Base-by-base conservation (phyloP, 2,329 filamentous ascomycete genomes). In the Leptodontidium sp. region DNA sequence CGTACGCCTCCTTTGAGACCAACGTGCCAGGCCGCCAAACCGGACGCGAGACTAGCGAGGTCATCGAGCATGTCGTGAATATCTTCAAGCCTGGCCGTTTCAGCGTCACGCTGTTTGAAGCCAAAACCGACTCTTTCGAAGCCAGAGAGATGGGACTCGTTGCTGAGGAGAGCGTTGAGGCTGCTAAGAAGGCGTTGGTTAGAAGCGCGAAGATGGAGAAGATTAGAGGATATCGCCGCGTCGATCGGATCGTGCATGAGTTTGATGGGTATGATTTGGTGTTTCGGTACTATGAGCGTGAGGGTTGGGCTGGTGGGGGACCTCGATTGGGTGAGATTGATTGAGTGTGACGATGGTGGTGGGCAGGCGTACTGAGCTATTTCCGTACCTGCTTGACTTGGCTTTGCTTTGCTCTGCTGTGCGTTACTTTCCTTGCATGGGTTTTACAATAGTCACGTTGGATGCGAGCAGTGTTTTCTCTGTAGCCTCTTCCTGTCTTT, bases 61-160 rank as follows among this genome's bases (percentile, higher is more conserved):
- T 98, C 69, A 92, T 99, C 71, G 90, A 97, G 80, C 93, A 98
- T 73, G 96, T 98, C 0, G 94, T 98, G 55, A 87, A 89, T 72
- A 99, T 99, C 78, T 99, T 99, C 88, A 93, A 94, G 79, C 96
- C 96, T 0, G 95, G 95, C n/a, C 92, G 95, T 65, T 99, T 99
- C 86, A 97, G 92, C 76, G 93, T 99, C 67, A 99, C 96, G 0
- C 85, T 98, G 17, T 99, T 99, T 76, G 95, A 99, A 82, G 92
- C 94, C 65, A 97, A 97, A 84, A 82, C 84, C 24, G 79, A 78
- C 52, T 77, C 81, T 3, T 52, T 65, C 1, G 75, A 76, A 35
- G 71, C 70, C 47, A 63, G 67, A 35, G 74, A 74, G 43, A 65
- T 74, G 35, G 71, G 70, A 26, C 59, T 71, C 17, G 82, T 84